These are phyloP conservation scores for Apiospora sp. DNA, from an alignment of 2,329 filamentous ascomycete genomes.

Conservation along the genomic window DNA sequence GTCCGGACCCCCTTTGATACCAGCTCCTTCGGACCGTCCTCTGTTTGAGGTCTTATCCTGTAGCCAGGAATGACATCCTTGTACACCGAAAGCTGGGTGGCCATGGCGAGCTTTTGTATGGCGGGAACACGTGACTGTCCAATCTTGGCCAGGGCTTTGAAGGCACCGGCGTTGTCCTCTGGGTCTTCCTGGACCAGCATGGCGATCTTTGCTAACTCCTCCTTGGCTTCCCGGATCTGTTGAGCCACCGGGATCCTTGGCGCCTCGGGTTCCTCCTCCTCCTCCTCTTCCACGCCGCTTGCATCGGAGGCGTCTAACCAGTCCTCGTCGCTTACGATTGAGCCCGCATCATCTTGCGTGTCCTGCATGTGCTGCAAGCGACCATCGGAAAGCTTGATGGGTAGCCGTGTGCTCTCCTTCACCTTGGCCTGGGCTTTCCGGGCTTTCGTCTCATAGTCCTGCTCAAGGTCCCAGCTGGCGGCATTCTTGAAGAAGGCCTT, in stretches of 20 bases:
- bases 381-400: constrained; percentile 87
- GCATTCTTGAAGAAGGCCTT: constrained; percentile 77
- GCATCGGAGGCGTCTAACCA: constrained; percentile 70
- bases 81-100: constrained; percentile 88
- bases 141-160: constrained; percentile 80
- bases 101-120: constrained; percentile 85
- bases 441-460: constrained; percentile 84
- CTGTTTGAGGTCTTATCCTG: constrained; percentile 82
- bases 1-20: constrained; percentile 91
- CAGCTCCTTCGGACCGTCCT: constrained; percentile 79
- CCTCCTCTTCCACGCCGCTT: constrained; percentile 53
- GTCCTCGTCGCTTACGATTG: constrained; percentile 64
- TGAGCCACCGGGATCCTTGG: constrained; percentile 77
- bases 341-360: constrained; percentile 66
- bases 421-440: constrained; percentile 78
- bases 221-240: constrained; percentile 87
- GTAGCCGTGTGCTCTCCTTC: constrained; percentile 76
- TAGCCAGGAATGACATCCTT: constrained; percentile 98
- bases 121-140: constrained; percentile 73
- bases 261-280: constrained; percentile 52
- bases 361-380: constrained; percentile 67
- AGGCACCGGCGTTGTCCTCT: constrained; percentile 83
- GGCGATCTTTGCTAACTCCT: constrained; percentile 88
- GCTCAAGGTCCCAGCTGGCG: constrained; percentile 88
- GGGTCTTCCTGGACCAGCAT: constrained; percentile 87